Conservation (phyloP, 805 yeast genomes). For the Candida ovalis region DNA sequence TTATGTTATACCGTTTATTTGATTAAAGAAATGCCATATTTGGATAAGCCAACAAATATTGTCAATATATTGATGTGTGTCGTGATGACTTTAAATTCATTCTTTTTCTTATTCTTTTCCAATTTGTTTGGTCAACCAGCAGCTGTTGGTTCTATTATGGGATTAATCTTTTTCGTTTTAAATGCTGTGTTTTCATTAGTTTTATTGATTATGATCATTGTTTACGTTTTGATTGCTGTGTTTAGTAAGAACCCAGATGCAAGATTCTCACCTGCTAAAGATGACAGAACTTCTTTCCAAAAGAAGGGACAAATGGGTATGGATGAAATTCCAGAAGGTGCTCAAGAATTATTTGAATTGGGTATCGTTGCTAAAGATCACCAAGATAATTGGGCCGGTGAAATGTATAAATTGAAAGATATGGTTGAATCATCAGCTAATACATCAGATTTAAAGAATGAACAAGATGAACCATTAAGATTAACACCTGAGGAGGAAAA, state of each 20-base stretch:
- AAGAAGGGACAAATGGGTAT: constrained; percentile 20
- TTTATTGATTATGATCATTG: constrained; percentile 65
- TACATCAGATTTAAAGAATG: constrained; percentile 11
- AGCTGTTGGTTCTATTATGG: constrained; percentile 81
- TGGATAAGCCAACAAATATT: constrained; percentile 79
- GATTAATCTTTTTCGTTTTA: constrained; percentile 81
- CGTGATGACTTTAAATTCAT: constrained; percentile 73
- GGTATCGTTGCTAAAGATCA: constrained; percentile 85
- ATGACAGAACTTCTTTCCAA: constrained; percentile 91
- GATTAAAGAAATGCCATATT: constrained; percentile 65
- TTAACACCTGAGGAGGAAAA: constrained; percentile 33
- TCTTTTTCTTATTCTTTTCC: constrained; percentile 82
- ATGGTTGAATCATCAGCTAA: constrained; percentile 27
- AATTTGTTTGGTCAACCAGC: constrained; percentile 78
- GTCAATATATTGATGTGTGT: constrained; percentile 69
- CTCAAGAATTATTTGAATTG: constrained; percentile 60
- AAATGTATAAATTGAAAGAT: constrained; percentile 49
- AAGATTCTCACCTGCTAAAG: constrained; percentile 82
- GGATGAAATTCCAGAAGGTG: constrained; percentile 28
- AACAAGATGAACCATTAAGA: constrained; percentile 26
- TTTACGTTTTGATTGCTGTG: constrained; percentile 57
- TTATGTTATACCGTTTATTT: constrained; percentile 62
- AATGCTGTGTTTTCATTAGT: constrained; percentile 86
- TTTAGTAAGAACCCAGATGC: constrained; percentile 85
- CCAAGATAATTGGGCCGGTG: constrained; percentile 67